Base-by-base conservation (phyloP, 495 filamentous ascomycete species). In the Penicillium verhagenii region DNA sequence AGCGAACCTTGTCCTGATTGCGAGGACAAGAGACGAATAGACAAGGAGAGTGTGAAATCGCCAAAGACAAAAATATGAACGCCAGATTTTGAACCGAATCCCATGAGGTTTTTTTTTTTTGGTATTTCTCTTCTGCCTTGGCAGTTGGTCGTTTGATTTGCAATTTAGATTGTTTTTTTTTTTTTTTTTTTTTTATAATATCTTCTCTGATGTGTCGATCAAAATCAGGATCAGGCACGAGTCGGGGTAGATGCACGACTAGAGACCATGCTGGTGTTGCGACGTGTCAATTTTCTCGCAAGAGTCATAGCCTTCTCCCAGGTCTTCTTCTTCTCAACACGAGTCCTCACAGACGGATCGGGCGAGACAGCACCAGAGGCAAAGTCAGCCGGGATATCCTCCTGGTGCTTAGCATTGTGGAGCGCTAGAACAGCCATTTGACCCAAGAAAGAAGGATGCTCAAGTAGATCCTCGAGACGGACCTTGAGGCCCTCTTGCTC, bases 401-500 rank as follows among this genome's bases (percentile, higher is more conserved):
- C 65, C 19, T 56, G 52, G 26, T 63, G 57, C 51, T 65, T 69
- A 19, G 64, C 47, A 31, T 70, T 74, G 39, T 71, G 67, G 42
- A 71, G 44, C 7, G 72, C 71, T 40, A 81, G 59, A 11, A 79
- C 68, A 13, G 68, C 73, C 66, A 81, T 71, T 52, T 81, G 78
- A 6, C 76, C 78, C 20, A 78, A 60, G 67, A 81, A 76, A 10
- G 75, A 76, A 1, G 77, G 69, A 47, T 79, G 71, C 14, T 73
- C 68, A 16, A 82, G 72, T 42, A 81, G 64, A 56, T 82, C 78
- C 54, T 82, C 79, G 0, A 83, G 64, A 5, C 73, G 68, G 8
- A 81, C 66, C 37, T 71, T 68, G 42, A 78, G 68, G n/a, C 76
- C 76, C 48, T 81, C 76, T 50, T 79, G 70, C 38, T 78, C 73